Conservation (phyloP, 2,329 filamentous ascomycete genomes). For the Hymenoscyphus infarciens region DNA sequence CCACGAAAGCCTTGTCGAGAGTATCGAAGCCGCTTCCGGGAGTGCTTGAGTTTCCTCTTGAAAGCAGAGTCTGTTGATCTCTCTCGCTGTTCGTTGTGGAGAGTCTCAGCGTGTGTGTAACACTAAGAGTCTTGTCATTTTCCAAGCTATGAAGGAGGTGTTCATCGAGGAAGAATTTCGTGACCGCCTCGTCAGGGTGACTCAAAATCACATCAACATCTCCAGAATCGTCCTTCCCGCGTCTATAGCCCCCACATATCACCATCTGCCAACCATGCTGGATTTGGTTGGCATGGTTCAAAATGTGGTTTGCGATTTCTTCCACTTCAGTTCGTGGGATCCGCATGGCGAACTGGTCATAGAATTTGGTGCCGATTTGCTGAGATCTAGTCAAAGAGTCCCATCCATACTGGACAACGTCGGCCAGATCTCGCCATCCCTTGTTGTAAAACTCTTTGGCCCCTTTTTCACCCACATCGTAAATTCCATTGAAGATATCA, state of each 20-base stretch:
- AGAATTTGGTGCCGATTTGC: conserved; percentile 92
- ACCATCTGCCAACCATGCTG: conserved; percentile 54
- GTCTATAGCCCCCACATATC: conserved; percentile 64
- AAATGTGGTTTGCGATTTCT: conserved; percentile 59
- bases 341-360: conserved; percentile 72
- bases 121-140: conserved; percentile 48
- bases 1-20: conserved; percentile 86
- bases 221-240: conserved; percentile 62
- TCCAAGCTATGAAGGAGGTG: conserved; percentile 68
- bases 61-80: conserved; percentile 58
- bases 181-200: conserved; percentile 68
- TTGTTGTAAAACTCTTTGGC: conserved; percentile 77
- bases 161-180: conserved; percentile 65
- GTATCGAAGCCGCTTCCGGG: conserved; percentile 68
- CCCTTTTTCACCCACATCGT: conserved; percentile 83
- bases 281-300: conserved; percentile 62
- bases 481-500: conserved; percentile 75
- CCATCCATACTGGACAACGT: conserved; percentile 84
- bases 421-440: conserved; percentile 80
- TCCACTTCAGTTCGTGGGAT: conserved; percentile 75
- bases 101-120: conserved; percentile 78
- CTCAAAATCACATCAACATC: conserved; percentile 86
- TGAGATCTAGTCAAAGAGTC: conserved; percentile 69
- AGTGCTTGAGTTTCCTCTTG: conserved; percentile 43
- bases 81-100: conserved; percentile 68